These are phyloP conservation scores for Pythium folliculosum DNA, from an alignment of 352 stramenopile genomes.

Conservation along the genomic window DNA sequence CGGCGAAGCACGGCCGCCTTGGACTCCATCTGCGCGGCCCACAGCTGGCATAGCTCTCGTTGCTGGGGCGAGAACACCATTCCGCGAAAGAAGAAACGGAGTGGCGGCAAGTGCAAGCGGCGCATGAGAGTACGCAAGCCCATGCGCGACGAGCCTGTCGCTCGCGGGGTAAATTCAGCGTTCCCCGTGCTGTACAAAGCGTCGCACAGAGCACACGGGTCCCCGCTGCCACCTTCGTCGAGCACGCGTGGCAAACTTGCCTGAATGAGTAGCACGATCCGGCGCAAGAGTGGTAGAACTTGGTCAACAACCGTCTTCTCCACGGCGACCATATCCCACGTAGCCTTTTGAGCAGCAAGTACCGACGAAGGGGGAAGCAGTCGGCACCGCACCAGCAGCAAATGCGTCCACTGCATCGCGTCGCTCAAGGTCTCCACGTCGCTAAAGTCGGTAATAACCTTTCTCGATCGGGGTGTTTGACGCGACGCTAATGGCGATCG, in stretches of 20 bases:
- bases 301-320: conserved; percentile 47
- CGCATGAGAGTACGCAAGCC: conserved; percentile 52
- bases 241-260: conserved; percentile 40
- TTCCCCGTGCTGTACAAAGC: conserved; percentile 40
- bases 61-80: conserved; percentile 63
- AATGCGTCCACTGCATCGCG: conserved; percentile 50
- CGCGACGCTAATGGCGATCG: conserved; percentile 12
- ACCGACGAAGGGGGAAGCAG: conserved; percentile 21
- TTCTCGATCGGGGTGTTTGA: conserved; percentile 2
- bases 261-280: conserved; percentile 64
- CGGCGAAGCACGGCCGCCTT: conserved; percentile 56
- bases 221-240: conserved; percentile 15
- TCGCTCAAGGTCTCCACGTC: conserved; percentile 62
- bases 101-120: conserved; percentile 61
- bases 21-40: conserved; percentile 69
- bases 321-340: conserved; percentile 33
- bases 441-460: conserved; percentile 38
- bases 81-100: conserved; percentile 67
- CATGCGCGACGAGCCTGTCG: not conserved
- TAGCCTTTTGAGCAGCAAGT: not conserved
- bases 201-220: conserved; percentile 64
- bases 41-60: conserved; percentile 67
- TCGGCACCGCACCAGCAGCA: conserved; percentile 49
- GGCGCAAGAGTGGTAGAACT: conserved; percentile 59
- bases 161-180: conserved; percentile 5